These are phyloP conservation scores for Fusarium sp. DNA, from an alignment of 2,329 filamentous ascomycete genomes.

Conservation along the genomic window DNA sequence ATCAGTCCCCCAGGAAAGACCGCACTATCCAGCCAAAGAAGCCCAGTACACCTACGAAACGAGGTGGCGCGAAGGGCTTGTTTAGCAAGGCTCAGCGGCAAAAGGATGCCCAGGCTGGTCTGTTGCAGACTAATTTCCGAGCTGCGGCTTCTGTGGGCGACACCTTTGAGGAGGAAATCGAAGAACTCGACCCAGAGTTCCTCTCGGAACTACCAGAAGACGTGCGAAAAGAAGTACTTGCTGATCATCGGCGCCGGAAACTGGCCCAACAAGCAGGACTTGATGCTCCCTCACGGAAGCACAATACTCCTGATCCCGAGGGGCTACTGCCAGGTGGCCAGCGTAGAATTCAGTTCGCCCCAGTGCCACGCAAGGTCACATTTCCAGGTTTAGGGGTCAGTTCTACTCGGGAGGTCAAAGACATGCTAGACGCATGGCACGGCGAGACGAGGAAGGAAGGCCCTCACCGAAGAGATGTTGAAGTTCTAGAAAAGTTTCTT, in stretches of 20 bases:
- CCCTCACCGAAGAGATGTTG: constrained; percentile 83
- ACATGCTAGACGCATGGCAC: constrained; percentile 83
- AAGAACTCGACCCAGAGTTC: constrained; percentile 76
- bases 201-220: constrained; percentile 87
- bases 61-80: constrained; percentile 57
- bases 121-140: constrained; percentile 81
- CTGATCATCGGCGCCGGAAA: constrained; percentile 71
- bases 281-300: constrained; percentile 50
- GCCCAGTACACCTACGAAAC: constrained; percentile 74
- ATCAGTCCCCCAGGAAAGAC: constrained; percentile 68
- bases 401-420: constrained; percentile 71
- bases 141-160: constrained; percentile 51
- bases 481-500: constrained; percentile 79
- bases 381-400: constrained; percentile 60
- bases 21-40: constrained; percentile 64
- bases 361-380: constrained; percentile 57
- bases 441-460: constrained; percentile 77
- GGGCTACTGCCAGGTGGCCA: constrained; percentile 51
- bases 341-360: constrained; percentile 59
- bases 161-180: constrained; percentile 50
- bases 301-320: constrained; percentile 39
- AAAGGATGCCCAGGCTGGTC: constrained; percentile 65
- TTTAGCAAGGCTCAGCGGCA: constrained; percentile 63
- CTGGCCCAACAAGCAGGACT: constrained; percentile 68
- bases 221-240: constrained; percentile 80